Base-by-base conservation (phyloP, 2,329 filamentous ascomycete species). In the Venturia pyrina region DNA sequence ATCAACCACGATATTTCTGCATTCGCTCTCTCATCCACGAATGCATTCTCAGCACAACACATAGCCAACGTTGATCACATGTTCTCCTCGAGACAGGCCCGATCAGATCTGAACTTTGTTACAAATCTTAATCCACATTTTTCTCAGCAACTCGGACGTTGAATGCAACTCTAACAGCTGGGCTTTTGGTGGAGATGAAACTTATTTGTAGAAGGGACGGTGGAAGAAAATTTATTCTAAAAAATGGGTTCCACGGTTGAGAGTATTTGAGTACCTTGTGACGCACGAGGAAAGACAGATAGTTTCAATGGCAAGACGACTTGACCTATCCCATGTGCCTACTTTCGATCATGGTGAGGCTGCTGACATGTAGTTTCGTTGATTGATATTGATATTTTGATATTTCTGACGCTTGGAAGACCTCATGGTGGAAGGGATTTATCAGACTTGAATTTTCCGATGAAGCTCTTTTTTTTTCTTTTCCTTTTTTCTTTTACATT, bases 71-170 rank as follows among this genome's bases (percentile, higher is more conserved):
- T 59, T 59, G 53, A 59, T 59, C 53, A 59, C 32, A 37, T 59
- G 28, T 37, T 40, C 37, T 40, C 19, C 24, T 37, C 53, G 24
- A 13, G 19, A n/a, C 53, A 37, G 5, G 32, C 53, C 32, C 37
- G 53, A 59, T 59, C 53, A 59, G 53, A 59, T 59, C 53, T 32
- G 53, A 37, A 10, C 32, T 59, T 37, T 59, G 19, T 59, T n/a
- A 59, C 53, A 59, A n/a, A 59, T 37, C 53, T 8, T 32, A 37
- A 0, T n/a, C 32, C 32, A 59, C 32, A 34, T 59, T 59, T 59
- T 59, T 10, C 28, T 37, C 32, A 32, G 53, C 19, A 8, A 19
- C 53, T 21, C 15, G 53, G 32, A 59, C 53, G 53, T 59, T n/a
- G 53, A 37, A 8, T 8, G 53, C 53, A 28, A 59, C 53, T 34